Evolutionary conservation across 306 rosid genomes (phyloP), one percentile per base, ranked within the genome.

Genomic region (Argentina anserina): DNA sequence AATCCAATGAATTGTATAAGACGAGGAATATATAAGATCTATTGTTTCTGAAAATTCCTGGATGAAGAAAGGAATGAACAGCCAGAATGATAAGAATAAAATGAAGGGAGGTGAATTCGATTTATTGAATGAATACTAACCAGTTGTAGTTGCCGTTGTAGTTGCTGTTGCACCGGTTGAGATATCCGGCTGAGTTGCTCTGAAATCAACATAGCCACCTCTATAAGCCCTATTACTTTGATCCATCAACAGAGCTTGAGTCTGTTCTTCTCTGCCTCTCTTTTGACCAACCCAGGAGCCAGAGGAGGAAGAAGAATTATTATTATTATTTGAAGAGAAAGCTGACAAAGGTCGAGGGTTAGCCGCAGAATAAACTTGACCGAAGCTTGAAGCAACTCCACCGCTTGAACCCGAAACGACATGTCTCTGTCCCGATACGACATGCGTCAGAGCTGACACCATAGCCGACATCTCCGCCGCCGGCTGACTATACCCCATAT

Each of bases 391-490:
- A 46, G 75, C 34, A 40, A 71, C 67, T 56, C 82, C 83, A 76
- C 78, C 78, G 55, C 60, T n/a, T 53, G 36, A 71, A 62, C 82
- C 94, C 0, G 94, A 89, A 18, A 77, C 87, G 31, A 88, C 96
- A 5, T 80, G 85, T 21, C 81, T 64, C 66, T 79, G 82, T 0
- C 92, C 94, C 0, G 97, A 89, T 14, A 79, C 87, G 36, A 88
- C 95, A 7, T 80, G 85, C 26, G 90, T 87, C 0, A 89, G 79
- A 23, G 89, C 94, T 2, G 99, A 81, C 61, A 89, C 91, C 86
- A 94, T 91, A 5, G 85, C 85, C 1, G 85, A 78, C 73, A 76
- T 77, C 81, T 94, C 97, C 53, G 85, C 97, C 63, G 84, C 69
- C 1, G 47, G 70, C 36, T 73, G 61, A 75, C 62, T 33, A 9